phyloP scores from a whole-genome alignment of 2,329 filamentous ascomycete genomes.

The Balansia obtecta region DNA sequence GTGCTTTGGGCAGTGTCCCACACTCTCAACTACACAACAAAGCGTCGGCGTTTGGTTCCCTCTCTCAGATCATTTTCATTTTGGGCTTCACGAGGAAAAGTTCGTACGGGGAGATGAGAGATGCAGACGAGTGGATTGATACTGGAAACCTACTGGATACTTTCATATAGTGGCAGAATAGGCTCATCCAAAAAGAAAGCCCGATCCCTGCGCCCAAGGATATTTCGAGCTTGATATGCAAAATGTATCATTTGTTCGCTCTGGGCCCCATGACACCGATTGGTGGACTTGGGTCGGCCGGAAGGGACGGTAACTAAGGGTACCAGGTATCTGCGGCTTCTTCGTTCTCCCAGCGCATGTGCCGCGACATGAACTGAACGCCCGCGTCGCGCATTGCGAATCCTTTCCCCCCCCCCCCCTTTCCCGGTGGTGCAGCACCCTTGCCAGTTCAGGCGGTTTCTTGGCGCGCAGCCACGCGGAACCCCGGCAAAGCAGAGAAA shows the following conservation, averaged over 20 bases:
- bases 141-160: too few species aligned
- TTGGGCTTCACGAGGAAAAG: too few species aligned
- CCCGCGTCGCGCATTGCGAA: too few species aligned
- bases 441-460: not conserved
- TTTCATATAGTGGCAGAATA: too few species aligned
- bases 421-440: not conserved
- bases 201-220: not conserved
- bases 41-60: slow-evolving; percentile 4
- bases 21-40: not conserved
- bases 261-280: not conserved
- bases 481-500: not conserved
- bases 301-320: not conserved
- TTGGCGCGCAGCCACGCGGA: not conserved
- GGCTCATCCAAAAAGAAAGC: not conserved
- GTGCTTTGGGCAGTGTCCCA: not conserved
- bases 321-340: too few species aligned
- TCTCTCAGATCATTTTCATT: too few species aligned
- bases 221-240: too few species aligned
- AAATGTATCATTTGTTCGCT: too few species aligned
- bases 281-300: not conserved
- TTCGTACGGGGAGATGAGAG: too few species aligned
- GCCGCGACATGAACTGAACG: too few species aligned
- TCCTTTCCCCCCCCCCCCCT: not conserved
- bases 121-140: too few species aligned
- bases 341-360: too few species aligned